Evolutionary conservation across 768 basidiomycete genomes (phyloP), one percentile per base, ranked within the genome.

Genomic region (Macrolepiota fuliginosa): DNA sequence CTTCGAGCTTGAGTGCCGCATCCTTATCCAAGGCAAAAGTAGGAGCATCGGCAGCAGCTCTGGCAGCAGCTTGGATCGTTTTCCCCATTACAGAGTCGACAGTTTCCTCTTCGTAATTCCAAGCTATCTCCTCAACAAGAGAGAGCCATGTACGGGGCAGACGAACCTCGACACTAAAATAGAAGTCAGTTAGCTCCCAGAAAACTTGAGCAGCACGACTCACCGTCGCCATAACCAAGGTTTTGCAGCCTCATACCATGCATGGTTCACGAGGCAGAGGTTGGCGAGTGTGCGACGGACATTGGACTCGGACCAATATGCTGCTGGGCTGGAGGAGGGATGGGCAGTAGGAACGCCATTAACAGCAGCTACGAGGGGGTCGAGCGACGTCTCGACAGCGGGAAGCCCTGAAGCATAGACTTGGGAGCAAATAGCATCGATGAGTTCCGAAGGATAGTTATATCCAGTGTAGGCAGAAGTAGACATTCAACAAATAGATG

Each of bases 71-170:
- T 57, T 83, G 79, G 66, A 93, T 86, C 35, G 89, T 86, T 52
- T 81, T 75, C 15, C 81, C 87, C 77, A 92, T 85, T 12, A 89
- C 81, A 58, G 76, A 73, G 13, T 86, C 87, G 11, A 89, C 79
- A 2, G 85, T 81, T 65, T 88, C 84, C 59, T 87, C 85, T 42
- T 84, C 84, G 58, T 89, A 89, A 17, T 85, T 86, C 73, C 88
- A 90, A 1, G 88, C 82, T 36, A 95, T 84, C 67, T 91, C 86
- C 46, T 92, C 90, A 15, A 94, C 82, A 46, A 95, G 80, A 10
- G 90, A 79, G 13, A 95, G 84, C 91, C 92, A 95, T 65, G 83
- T 87, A n/a, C 87, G 83, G 10, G 92, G 92, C 4, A 94, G 82
- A 4, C 91, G 84, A 54, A 95, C 88, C 71, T 94, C 92, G 64